Evolutionary conservation across 2,329 filamentous ascomycete genomes (phyloP), one percentile per base, ranked within the genome.

Genomic region (Diaporthe citri): DNA sequence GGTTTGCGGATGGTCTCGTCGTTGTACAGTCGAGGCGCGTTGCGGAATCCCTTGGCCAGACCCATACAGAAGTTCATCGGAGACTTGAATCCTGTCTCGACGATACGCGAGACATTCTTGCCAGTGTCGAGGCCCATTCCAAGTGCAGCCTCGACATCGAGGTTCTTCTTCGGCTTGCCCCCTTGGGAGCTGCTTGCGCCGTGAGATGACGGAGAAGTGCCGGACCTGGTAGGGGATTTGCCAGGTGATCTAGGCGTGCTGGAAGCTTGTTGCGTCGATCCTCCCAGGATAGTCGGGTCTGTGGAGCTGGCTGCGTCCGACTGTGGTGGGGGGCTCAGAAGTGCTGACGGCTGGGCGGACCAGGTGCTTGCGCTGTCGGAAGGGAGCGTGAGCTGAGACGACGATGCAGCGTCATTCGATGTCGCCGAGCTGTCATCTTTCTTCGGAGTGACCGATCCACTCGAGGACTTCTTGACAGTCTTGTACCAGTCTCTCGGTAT

Each of bases 1-100:
- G 90, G 86, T n/a, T 93, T 93, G 12, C 94, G 89, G 0, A 98
- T 92, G 1, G 92, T 96, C 1, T 94, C 91, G 79, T 97, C 95
- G 56, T 95, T 94, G 81, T 98, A 98, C 1, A 98, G 86, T 78
- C 91, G 93, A 0, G 96, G 95, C 8, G 94, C 93, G 79, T 98
- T 98, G 81, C 96, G 93, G 81, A 98, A 97, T 0, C 96, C 96
- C 82, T 93, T 94, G 0, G 95, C 93, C 51, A 98, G 84, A 0
- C 94, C 94, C 56, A 98, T 85, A 55, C 94, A 94, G 77, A 98
- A 93, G 81, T 97, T 95, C 88, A 97, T 93, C 0, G 95, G 96
- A 2, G 93, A 93, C 79, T 94, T 94, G 75, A 96, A 87, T 7
- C 94, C 91, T n/a, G 93, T 92, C 15, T 89, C 89, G 7, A 96